phyloP scores from a whole-genome alignment of 2,329 filamentous ascomycete genomes.

The Cylindrodendrum hubeiense region DNA sequence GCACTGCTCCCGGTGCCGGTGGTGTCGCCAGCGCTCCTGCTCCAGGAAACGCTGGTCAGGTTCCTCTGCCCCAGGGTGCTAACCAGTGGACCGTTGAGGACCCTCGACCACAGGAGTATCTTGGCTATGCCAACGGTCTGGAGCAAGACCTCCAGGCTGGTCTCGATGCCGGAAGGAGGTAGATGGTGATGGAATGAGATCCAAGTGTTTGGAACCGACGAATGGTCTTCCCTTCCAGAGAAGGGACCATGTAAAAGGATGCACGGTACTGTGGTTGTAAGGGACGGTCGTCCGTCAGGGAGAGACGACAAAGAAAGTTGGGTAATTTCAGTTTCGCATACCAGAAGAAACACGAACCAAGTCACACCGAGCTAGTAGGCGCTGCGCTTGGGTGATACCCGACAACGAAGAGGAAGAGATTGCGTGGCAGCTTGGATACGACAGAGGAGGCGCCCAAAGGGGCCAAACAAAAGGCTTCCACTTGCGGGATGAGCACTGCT shows the following conservation, averaged over 20 bases:
- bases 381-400: conserved; percentile 2
- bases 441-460: conserved; percentile 15
- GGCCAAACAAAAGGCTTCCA: conserved; percentile 20
- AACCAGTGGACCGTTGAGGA: conserved; percentile 71
- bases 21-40: conserved; percentile 49
- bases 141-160: conserved; percentile 71
- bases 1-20: conserved; percentile 60
- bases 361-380: conserved; percentile 6
- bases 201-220: conserved; percentile 2
- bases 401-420: conserved; percentile 8
- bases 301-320: conserved; percentile 14
- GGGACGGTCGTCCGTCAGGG: neutral
- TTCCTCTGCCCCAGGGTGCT: conserved; percentile 65
- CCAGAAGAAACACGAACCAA: conserved; percentile 5
- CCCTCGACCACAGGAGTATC: conserved; percentile 71
- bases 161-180: conserved; percentile 48
- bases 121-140: conserved; percentile 60
- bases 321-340: conserved; percentile 18
- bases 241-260: conserved; percentile 9
- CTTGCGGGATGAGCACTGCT: conserved; percentile 20
- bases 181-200: conserved; percentile 1
- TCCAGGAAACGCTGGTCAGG: conserved; percentile 55
- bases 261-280: neutral
- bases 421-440: conserved; percentile 24
- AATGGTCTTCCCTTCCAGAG: conserved; percentile 16